These are phyloP conservation scores for Aphanomyces stellatus DNA, from an alignment of 352 stramenopile genomes.

Conservation along the genomic window DNA sequence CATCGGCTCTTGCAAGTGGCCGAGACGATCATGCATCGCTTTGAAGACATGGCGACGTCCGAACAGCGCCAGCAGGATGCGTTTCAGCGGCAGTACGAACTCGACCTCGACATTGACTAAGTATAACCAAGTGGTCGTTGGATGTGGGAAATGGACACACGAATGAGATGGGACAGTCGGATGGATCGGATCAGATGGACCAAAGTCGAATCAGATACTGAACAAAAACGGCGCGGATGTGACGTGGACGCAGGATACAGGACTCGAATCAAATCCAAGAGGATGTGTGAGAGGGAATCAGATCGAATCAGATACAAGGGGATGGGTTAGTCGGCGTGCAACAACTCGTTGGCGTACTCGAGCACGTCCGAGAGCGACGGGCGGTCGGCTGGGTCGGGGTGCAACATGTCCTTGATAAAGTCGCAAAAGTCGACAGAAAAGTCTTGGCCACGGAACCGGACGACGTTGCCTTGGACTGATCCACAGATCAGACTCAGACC, in stretches of 20 bases:
- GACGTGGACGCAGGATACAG: too few relatives aligned
- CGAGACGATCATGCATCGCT: constrained; percentile 43
- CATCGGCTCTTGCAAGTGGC: constrained; percentile 60
- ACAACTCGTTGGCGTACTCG: constrained; percentile 71
- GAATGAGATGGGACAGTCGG: too few relatives aligned
- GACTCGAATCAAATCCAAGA: too few relatives aligned
- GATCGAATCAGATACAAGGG: not conserved
- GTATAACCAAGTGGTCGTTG: too few relatives aligned
- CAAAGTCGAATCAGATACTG: too few relatives aligned
- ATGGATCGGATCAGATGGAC: too few relatives aligned
- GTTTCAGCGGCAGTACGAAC: constrained; percentile 1
- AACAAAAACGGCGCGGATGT: too few relatives aligned
- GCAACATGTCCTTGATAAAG: constrained; percentile 82
- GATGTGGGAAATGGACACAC: too few relatives aligned
- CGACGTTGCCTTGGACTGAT: constrained; percentile 50
- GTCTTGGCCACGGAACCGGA: constrained; percentile 50
- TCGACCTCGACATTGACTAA: constrained; percentile 17
- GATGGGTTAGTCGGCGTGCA: constrained; percentile 38
- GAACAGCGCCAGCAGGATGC: not conserved
- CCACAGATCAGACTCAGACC: not conserved
- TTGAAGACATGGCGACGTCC: not conserved
- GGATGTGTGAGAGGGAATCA: too few relatives aligned
- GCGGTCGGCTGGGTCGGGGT: constrained; percentile 70
- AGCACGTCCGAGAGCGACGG: constrained; percentile 69
- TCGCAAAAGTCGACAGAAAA: constrained; percentile 80